A percentile compares a stretch with the other conserved stretches of the same genome.
Conservation (phyloP, 495 filamentous ascomycete species). For the Penicillium taxi region DNA sequence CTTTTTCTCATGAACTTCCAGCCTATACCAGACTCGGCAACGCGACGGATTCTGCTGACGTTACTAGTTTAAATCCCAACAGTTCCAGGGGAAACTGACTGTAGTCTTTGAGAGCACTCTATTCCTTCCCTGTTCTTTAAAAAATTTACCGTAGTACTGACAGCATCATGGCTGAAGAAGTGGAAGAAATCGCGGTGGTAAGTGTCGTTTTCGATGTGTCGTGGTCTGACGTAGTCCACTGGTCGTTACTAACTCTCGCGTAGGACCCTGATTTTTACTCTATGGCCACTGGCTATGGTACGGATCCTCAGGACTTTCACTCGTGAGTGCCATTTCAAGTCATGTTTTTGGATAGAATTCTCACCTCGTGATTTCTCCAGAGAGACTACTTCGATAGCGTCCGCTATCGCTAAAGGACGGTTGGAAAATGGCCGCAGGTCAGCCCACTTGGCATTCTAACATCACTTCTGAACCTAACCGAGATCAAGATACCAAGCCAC, state of each 20-base stretch:
- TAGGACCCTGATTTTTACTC: slow-evolving; percentile 11
- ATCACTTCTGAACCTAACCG: background rate
- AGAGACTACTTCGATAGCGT: slow-evolving; percentile 11
- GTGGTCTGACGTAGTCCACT: too few relatives aligned
- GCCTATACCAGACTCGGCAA: too few relatives aligned
- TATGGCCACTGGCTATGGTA: background rate
- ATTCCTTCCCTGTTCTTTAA: too few relatives aligned
- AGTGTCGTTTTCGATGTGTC: background rate
- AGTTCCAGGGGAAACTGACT: too few relatives aligned
- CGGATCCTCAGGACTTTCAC: slow-evolving; percentile 5
- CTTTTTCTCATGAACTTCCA: too few relatives aligned
- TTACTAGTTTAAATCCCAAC: too few relatives aligned
- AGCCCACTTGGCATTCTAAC: background rate
- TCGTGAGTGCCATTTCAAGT: slow-evolving; percentile 5
- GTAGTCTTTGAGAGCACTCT: too few relatives aligned
- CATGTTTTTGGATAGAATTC: background rate
- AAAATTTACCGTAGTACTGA: too few relatives aligned
- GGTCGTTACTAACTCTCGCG: background rate
- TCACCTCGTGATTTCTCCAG: background rate
- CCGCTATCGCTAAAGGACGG: slow-evolving; percentile 10
- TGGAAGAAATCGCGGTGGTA: slow-evolving; percentile 7
- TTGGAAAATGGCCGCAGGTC: slow-evolving; percentile 16
- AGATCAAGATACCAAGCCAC: slow-evolving; percentile 13
- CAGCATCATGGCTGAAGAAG: too few relatives aligned
- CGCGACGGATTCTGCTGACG: too few relatives aligned